Base-by-base conservation (phyloP, 108 stramenopile genomes). In the Skeletonema marinoi region DNA sequence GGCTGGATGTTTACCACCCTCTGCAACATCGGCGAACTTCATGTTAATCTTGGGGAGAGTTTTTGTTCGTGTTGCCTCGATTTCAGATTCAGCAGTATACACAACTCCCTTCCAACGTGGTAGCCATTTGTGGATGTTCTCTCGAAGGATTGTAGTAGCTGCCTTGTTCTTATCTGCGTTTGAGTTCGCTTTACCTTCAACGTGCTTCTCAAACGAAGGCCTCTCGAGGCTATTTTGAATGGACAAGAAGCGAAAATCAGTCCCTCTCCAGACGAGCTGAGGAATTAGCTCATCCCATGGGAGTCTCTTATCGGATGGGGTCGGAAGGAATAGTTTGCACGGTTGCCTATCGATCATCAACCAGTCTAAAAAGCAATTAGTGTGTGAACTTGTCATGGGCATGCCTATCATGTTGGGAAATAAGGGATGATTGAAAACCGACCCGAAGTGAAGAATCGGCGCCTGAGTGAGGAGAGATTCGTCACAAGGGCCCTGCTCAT, bases 251-350 rank as follows among this genome's bases (percentile, higher is more conserved):
- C 38, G 54, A 61, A 74, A 79, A n/a, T 79, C 78, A 16, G 72
- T 74, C 6, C 78, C 78, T 25, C 78, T 66, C 78, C 78, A 79
- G 9, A 79, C 66, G 3, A 79, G 12, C 31, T 79, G 78, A 30
- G 73, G 60, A 14, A 46, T 74, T 54, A 79, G 32, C n/a, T 79
- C 54, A 9, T 59, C 64, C 73, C 72, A 79, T 0, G 32, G 25
- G 11, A 66, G 33, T 5, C 13, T 7, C 2, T 3, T 19, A 17
- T 63, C 62, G 38, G 60, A 44, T 75, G 39, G 3, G n/a, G 8
- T 32, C 8, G 63, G 63, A 14, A 35, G 63, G 36, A 35, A 67
- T 30, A 39, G 17, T 3, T 64, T n/a, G 21, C 63, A 64, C 14
- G 33, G 48, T 66, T 46, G 46, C 21, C 63, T 39, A 35, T 39